phyloP scores from a whole-genome alignment of 495 filamentous ascomycete genomes.

The Penicillium alfredii region DNA sequence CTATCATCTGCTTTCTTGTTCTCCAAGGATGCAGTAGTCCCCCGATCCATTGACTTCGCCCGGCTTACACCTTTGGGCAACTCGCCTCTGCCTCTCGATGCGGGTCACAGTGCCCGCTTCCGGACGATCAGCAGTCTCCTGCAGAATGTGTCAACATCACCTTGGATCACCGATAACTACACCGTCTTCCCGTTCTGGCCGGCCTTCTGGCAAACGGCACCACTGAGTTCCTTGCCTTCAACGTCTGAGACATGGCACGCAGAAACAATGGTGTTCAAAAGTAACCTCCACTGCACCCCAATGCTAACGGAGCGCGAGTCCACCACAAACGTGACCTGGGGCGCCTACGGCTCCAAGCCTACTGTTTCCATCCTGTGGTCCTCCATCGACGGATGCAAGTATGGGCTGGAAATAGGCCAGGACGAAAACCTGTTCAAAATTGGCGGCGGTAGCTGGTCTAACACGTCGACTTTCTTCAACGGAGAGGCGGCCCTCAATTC shows the following conservation, averaged over 20 bases:
- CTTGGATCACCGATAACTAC: slow-evolving; percentile 35
- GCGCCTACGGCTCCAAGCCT: neutral
- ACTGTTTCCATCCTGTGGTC: slow-evolving; percentile 13
- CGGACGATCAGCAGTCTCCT: slow-evolving; percentile 29
- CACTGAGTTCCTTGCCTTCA: slow-evolving; percentile 20
- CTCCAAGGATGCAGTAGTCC: slow-evolving; percentile 19
- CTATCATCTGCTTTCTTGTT: slow-evolving; percentile 29
- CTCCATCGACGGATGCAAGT: slow-evolving; percentile 10
- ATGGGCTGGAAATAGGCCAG: slow-evolving; percentile 4
- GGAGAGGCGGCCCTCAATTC: neutral
- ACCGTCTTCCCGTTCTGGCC: slow-evolving; percentile 37
- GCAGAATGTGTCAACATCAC: slow-evolving; percentile 32
- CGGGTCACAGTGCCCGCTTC: slow-evolving; percentile 21
- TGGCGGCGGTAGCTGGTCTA: slow-evolving; percentile 20
- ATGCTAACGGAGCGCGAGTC: slow-evolving; percentile 21
- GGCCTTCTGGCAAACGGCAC: slow-evolving; percentile 5
- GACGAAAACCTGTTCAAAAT: slow-evolving; percentile 1
- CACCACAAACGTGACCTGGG: neutral
- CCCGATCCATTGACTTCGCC: slow-evolving; percentile 14
- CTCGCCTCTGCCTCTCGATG: slow-evolving; percentile 13
- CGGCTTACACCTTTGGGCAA: slow-evolving; percentile 6
- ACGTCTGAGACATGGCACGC: slow-evolving; percentile 23
- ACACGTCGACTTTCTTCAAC: slow-evolving; percentile 16
- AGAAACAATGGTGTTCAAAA: slow-evolving; percentile 30
- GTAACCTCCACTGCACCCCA: slow-evolving; percentile 19